Base-by-base conservation (phyloP, 2,329 filamentous ascomycete species). In the Elsinoe australis region DNA sequence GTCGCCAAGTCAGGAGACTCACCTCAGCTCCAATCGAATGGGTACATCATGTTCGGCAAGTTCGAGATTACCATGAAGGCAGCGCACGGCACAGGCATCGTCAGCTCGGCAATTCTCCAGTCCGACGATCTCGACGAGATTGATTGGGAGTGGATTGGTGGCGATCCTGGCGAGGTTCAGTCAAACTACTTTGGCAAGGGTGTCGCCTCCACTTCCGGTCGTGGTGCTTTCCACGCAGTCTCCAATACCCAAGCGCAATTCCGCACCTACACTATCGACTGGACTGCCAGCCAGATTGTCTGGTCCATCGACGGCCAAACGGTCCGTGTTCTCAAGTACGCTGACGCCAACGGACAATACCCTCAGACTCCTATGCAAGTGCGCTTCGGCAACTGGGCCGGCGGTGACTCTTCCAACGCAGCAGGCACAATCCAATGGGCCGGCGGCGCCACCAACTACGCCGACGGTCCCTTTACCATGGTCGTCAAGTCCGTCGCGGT, bases 11-110 rank as follows among this genome's bases (percentile, higher is more conserved):
- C 81, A 44, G 89, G 90, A 50, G 87, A 98, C 62, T 79, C 87
- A 2, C 92, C 92, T 0, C 84, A 90, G 64, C 78, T 98, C 52
- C 76, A 77, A 55, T 94, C 88, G 52, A 79, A 92, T 59, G 96
- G 94, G 78, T 96, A 95, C 74, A 95, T 98, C 71, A 96, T 98
- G 92, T 98, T 95, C 64, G 92, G 92, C 56, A 85, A 83, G 54
- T 85, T 95, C 61, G 85, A 94, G 55, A 79, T 89, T 56, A 82
- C 79, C 24, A 76, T 95, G 71, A 89, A 90, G 68, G 81, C 87
- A 19, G 88, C 92, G 7, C 83, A 88, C 0, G 92, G 92, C 5
- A 81, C 79, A 7, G 92, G 92, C 51, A 95, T 98, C 58, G 89
- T 98, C 55, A 95, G 87, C 65, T 92, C 87, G 36, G 76, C 92